A percentile compares a stretch with the other conserved stretches of the same genome.
These are phyloP conservation scores for Saprolegnia diclina DNA, from an alignment of 352 stramenopile species.

Conservation along the genomic window DNA sequence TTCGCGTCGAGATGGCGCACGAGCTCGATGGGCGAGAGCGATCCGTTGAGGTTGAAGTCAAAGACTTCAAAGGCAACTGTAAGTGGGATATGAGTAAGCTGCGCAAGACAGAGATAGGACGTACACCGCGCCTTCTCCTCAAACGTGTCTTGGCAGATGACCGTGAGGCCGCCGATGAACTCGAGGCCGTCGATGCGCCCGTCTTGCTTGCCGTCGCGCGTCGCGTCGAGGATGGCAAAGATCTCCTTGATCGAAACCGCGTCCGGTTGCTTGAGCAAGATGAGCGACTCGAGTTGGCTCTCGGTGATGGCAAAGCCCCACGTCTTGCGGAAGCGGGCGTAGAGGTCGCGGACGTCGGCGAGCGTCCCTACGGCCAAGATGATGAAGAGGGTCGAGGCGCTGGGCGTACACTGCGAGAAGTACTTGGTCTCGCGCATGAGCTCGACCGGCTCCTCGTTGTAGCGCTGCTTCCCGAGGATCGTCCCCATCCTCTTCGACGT, in stretches of 20 bases:
- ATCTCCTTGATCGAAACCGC: slow-evolving; percentile 58
- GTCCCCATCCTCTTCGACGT: slow-evolving; percentile 14
- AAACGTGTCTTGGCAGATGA: slow-evolving; percentile 64
- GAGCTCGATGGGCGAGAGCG: slow-evolving; percentile 63
- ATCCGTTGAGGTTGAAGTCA: slow-evolving; percentile 76
- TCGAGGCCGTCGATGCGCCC: slow-evolving; percentile 76
- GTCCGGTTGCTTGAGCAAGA: slow-evolving; percentile 57
- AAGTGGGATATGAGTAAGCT: slow-evolving; percentile 9
- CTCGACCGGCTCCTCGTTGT: slow-evolving; percentile 36
- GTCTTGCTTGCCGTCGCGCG: slow-evolving; percentile 37
- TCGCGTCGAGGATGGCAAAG: slow-evolving; percentile 66
- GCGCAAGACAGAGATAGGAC: slow-evolving; percentile 16
- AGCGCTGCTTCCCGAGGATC: slow-evolving; percentile 24
- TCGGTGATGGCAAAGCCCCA: slow-evolving; percentile 69
- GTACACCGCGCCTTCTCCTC: slow-evolving; percentile 76
- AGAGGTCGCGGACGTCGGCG: slow-evolving; percentile 51
- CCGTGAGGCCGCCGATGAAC: slow-evolving; percentile 62
- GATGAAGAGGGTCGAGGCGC: not conserved
- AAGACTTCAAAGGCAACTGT: slow-evolving; percentile 69
- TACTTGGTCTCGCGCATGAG: slow-evolving; percentile 67
- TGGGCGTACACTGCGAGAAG: slow-evolving; percentile 59
- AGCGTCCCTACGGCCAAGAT: slow-evolving; percentile 47
- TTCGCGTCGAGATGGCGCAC: slow-evolving; percentile 28
- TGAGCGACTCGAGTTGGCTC: slow-evolving; percentile 65
- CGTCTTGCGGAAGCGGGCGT: slow-evolving; percentile 61